Percentiles rank a stretch among this genome's conserved stretches.
Evolutionary conservation across 1,139 yeast species (phyloP).

Genomic region (Pichia terricola): DNA sequence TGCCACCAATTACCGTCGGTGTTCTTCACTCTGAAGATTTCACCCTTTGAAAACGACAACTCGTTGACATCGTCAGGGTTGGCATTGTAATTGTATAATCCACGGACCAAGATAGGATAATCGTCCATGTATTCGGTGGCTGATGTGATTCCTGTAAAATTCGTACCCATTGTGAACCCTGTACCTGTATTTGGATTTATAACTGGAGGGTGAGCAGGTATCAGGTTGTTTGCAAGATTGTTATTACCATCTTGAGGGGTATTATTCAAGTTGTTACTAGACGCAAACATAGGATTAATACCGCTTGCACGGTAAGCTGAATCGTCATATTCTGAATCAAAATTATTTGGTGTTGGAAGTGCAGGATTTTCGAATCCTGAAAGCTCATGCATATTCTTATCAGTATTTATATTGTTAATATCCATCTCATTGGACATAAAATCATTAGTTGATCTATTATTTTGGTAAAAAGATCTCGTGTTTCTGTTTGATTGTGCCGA

Average conservation of each 20-base stretch:
- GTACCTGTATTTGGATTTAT: not conserved
- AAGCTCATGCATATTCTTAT: conserved; percentile 9
- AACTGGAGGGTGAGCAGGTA: conserved; percentile 23
- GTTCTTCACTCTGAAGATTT: conserved; percentile 82
- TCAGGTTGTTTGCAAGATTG: not conserved
- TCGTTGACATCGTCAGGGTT: conserved; percentile 92
- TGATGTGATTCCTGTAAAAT: conserved; percentile 18
- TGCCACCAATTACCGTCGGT: conserved; percentile 99
- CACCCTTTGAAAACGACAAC: conserved; percentile 83
- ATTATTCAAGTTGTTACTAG: not conserved
- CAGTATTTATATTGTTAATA: not conserved
- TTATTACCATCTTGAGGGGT: conserved; percentile 6
- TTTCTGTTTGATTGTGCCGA: not conserved
- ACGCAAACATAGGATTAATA: conserved; percentile 1
- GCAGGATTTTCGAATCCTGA: conserved; percentile 22
- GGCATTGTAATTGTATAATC: conserved; percentile 82
- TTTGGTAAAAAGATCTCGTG: not conserved
- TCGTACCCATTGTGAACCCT: conserved; percentile 16
- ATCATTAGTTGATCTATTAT: not conserved
- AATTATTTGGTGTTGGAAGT: conserved; percentile 3
- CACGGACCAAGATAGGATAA: conserved; percentile 80
- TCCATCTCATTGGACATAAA: not conserved
- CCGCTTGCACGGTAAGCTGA: conserved; percentile 9
- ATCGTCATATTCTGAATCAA: conserved; percentile 5
- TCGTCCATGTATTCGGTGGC: conserved; percentile 9